Conservation (phyloP, 805 yeast genomes). For the Starmerella asiatica region DNA sequence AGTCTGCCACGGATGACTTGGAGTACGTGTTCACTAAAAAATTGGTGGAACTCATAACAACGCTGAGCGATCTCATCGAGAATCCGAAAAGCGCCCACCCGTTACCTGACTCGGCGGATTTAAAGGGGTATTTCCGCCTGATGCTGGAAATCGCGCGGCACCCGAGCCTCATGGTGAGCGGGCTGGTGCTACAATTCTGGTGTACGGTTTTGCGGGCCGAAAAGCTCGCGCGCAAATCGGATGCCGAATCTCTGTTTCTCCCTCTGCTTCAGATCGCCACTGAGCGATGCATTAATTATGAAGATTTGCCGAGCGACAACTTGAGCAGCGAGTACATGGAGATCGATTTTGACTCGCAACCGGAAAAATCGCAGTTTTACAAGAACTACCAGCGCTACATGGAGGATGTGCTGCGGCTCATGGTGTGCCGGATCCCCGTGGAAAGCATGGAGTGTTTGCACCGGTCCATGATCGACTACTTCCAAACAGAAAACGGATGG, state of each 20-base stretch:
- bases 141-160: constrained; percentile 72
- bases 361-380: constrained; percentile 66
- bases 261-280: constrained; percentile 64
- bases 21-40: constrained; percentile 74
- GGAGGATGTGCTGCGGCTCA: constrained; percentile 81
- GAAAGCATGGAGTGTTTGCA: constrained; percentile 76
- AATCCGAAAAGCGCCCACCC: constrained; percentile 27
- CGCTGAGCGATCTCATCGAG: constrained; percentile 58
- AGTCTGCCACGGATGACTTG: constrained; percentile 56
- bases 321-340: constrained; percentile 53
- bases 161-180: constrained; percentile 78
- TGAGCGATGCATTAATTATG: constrained; percentile 61
- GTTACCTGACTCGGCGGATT: constrained; percentile 44
- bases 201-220: constrained; percentile 75
- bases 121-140: constrained; percentile 53
- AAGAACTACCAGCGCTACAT: constrained; percentile 67
- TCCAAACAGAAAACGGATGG: constrained; percentile 49
- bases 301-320: constrained; percentile 51
- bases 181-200: constrained; percentile 88
- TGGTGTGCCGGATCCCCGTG: constrained; percentile 73
- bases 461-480: constrained; percentile 54
- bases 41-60: constrained; percentile 84
- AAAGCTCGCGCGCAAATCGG: constrained; percentile 33
- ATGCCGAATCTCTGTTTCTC: constrained; percentile 44
- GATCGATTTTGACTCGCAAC: constrained; percentile 76